A percentile compares a stretch with the other conserved stretches of the same genome.
phyloP scores from a whole-genome alignment of 2,329 filamentous ascomycete genomes.

The Fusarium liriodendri region DNA sequence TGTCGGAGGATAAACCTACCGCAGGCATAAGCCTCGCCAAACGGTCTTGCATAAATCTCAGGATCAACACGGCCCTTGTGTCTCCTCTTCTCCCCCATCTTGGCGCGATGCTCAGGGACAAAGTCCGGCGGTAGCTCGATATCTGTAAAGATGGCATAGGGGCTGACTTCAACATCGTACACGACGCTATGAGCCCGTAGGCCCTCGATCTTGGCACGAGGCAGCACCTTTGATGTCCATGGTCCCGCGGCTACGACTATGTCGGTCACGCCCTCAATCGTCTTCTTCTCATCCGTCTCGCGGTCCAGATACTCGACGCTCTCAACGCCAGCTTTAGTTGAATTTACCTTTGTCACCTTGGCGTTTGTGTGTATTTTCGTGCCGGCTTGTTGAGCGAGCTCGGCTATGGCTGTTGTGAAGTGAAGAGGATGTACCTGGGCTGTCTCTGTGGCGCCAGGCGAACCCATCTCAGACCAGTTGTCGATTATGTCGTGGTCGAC shows the following conservation, averaged over 20 bases:
- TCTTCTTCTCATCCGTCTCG: conserved; percentile 48
- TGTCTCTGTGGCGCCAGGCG: conserved; percentile 75
- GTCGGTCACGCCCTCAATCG: conserved; percentile 61
- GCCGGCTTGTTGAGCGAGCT: conserved; percentile 77
- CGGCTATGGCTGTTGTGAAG: conserved; percentile 87
- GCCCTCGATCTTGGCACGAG: conserved; percentile 67
- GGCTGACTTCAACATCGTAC: conserved; percentile 72
- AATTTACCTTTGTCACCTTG: conserved; percentile 74
- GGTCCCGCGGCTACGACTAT: conserved; percentile 68
- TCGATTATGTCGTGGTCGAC: conserved; percentile 74
- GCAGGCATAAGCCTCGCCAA: conserved; percentile 92
- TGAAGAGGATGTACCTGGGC: conserved; percentile 94
- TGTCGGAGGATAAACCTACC: conserved; percentile 58
- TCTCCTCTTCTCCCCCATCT: conserved; percentile 61
- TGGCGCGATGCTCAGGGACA: conserved; percentile 61
- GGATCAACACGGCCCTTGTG: conserved; percentile 78
- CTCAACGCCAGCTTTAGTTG: conserved; percentile 63
- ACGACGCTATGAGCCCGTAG: conserved; percentile 74
- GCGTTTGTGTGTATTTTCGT: conserved; percentile 75
- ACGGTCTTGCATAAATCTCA: conserved; percentile 92
- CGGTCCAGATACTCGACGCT: conserved; percentile 71
- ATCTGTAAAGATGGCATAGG: conserved; percentile 87
- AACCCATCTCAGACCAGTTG: conserved; percentile 85
- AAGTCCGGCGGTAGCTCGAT: conserved; percentile 79
- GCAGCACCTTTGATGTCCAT: conserved; percentile 71